Evolutionary conservation across 352 stramenopile species (phyloP).

Genomic region (Globisporangium takayamanum): DNA sequence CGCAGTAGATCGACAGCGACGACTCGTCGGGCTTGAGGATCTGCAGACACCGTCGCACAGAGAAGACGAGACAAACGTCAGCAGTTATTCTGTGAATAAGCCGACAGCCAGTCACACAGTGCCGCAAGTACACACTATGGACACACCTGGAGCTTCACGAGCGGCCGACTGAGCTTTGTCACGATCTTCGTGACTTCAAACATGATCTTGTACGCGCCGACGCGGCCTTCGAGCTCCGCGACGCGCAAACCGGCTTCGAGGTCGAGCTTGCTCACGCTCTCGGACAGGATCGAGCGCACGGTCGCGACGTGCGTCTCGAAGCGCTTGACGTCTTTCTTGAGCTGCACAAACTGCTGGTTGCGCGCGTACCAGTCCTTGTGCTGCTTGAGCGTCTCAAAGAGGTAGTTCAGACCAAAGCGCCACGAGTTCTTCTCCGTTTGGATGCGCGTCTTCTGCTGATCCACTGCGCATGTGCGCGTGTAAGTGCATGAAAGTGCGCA

Average conservation of each 20-base stretch:
- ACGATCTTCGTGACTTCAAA: slow-evolving; percentile 88
- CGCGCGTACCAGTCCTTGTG: slow-evolving; percentile 86
- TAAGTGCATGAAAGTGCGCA: neutral
- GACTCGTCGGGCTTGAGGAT: slow-evolving; percentile 84
- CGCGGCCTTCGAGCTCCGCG: slow-evolving; percentile 76
- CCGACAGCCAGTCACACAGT: neutral
- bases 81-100: neutral
- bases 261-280: slow-evolving; percentile 80
- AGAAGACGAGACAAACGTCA: too few relatives aligned
- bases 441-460: slow-evolving; percentile 65
- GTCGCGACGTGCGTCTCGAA: slow-evolving; percentile 72
- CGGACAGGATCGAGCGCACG: slow-evolving; percentile 62
- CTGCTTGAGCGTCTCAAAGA: slow-evolving; percentile 86
- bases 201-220: slow-evolving; percentile 85
- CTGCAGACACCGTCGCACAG: slow-evolving; percentile 13
- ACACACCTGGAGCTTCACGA: slow-evolving; percentile 64
- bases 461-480: slow-evolving; percentile 26
- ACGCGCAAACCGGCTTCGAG: slow-evolving; percentile 76
- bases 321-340: slow-evolving; percentile 77
- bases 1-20: slow-evolving; percentile 82
- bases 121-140: neutral
- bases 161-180: slow-evolving; percentile 73
- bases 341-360: slow-evolving; percentile 86
- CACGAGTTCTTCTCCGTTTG: slow-evolving; percentile 84
- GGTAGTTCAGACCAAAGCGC: slow-evolving; percentile 85